Evolutionary conservation across 2,329 filamentous ascomycete genomes (phyloP), one percentile per base, ranked within the genome.

Genomic region (Diplodia scrobiculata): DNA sequence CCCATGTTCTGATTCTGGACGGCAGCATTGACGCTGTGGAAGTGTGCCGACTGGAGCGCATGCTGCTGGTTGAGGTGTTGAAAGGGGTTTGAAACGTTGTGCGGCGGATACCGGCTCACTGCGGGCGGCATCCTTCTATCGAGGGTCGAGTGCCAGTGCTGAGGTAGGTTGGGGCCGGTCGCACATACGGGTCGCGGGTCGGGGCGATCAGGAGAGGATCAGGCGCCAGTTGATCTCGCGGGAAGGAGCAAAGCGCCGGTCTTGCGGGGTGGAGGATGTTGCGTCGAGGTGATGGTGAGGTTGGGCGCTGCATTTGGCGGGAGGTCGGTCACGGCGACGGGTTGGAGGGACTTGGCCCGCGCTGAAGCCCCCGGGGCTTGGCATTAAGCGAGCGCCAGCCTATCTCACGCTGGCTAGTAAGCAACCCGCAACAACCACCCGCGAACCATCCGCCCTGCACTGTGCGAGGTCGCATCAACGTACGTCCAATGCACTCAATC

Each of bases 21-120:
- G 48, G 63, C 63, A 17, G 66, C 60, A 70, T 81, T 69, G 82
- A 80, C 70, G 78, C 53, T 72, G 70, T 79, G 77, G 68, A 83
- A 74, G 70, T 82, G 77, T 70, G 72, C 38, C 29, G 72, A 70
- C 19, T 73, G 73, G 54, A 75, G 71, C 25, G 73, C 66, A 65
- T 76, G 75, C 13, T 76, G 80, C 70, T 80, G 82, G 70, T 84
- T 84, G 63, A 86, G 78, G 70, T 86, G 83, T 53, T 82, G 78
- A 75, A 88, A 89, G 29, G 86, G 85, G 69, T 84, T 85, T 52
- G 82, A 84, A 69, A 86, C 78, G 73, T 82, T 84, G 75, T 81
- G 85, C 74, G 78, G 83, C 74, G 82, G 84, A 75, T 86, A 88
- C 73, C 86, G 81, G 74, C 81, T 81, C 72, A 83, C 82, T 69